Evolutionary conservation across 1,139 yeast genomes (phyloP).

Genomic region (Sugiyamaella pinicola): DNA sequence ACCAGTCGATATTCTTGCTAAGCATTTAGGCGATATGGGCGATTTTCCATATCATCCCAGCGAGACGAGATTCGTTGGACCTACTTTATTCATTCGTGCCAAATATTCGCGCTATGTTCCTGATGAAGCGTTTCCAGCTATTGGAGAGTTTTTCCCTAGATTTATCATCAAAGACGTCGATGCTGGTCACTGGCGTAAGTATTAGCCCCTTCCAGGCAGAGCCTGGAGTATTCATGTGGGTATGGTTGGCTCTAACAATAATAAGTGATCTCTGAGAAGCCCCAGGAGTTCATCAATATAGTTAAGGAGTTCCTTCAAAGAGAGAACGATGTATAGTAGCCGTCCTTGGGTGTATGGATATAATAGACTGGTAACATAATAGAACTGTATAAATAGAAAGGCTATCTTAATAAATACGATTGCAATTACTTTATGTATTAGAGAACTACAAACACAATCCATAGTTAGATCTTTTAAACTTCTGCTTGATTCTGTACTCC

Average conservation of each 20-base stretch:
- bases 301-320: conserved; percentile 28
- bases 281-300: conserved; percentile 32
- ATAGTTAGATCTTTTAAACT: too few relatives aligned
- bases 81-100: conserved; percentile 80
- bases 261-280: conserved; percentile 36
- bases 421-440: neutral
- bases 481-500: conserved; percentile 8
- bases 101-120: conserved; percentile 76
- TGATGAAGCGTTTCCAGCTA: conserved; percentile 75
- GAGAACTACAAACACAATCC: too few relatives aligned
- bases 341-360: neutral
- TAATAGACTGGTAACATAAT: too few relatives aligned
- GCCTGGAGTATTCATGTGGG: neutral
- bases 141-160: conserved; percentile 77
- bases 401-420: neutral
- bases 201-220: neutral
- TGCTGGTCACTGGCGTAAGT: conserved; percentile 79
- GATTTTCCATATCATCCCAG: conserved; percentile 74
- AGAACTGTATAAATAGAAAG: neutral
- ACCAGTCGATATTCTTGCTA: conserved; percentile 69
- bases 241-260: conserved; percentile 7
- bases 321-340: conserved; percentile 6
- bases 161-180: conserved; percentile 75
- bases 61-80: conserved; percentile 63
- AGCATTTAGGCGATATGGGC: conserved; percentile 65